phyloP scores from a whole-genome alignment of 305 asterid genomes.

The Solanum chacoense region DNA sequence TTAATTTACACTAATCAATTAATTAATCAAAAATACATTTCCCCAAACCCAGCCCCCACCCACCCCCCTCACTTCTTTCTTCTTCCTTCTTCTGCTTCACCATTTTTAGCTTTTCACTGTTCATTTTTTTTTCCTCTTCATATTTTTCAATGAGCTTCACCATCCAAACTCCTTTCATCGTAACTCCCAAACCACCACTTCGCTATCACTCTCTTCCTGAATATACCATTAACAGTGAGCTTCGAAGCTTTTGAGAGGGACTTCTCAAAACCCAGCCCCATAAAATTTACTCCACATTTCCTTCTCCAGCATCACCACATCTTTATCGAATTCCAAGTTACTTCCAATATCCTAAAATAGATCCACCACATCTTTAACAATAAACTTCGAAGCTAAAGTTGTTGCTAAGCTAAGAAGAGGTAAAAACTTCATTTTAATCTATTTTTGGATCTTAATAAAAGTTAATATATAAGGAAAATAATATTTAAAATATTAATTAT shows the following conservation, averaged over 20 bases:
- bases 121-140: neutral
- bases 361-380: neutral
- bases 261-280: slow-evolving; percentile 84
- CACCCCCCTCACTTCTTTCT: neutral
- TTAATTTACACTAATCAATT: neutral
- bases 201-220: neutral
- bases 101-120: neutral
- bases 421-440: neutral
- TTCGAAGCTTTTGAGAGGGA: slow-evolving; percentile 37
- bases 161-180: neutral
- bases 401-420: neutral
- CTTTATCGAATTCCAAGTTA: slow-evolving; percentile 21
- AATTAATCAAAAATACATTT: neutral
- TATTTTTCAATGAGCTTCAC: neutral
- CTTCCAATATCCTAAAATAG: neutral
- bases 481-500: too few relatives aligned
- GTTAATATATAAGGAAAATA: neutral
- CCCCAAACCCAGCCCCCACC: neutral
- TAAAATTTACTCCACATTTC: slow-evolving; percentile 81
- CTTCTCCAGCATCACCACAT: slow-evolving; percentile 64
- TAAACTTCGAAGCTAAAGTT: neutral
- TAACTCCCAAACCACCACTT: neutral
- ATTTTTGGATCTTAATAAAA: neutral
- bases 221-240: neutral
- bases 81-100: neutral